Conservation (phyloP, 345 rosid species). For the Corchorus capsularis region DNA sequence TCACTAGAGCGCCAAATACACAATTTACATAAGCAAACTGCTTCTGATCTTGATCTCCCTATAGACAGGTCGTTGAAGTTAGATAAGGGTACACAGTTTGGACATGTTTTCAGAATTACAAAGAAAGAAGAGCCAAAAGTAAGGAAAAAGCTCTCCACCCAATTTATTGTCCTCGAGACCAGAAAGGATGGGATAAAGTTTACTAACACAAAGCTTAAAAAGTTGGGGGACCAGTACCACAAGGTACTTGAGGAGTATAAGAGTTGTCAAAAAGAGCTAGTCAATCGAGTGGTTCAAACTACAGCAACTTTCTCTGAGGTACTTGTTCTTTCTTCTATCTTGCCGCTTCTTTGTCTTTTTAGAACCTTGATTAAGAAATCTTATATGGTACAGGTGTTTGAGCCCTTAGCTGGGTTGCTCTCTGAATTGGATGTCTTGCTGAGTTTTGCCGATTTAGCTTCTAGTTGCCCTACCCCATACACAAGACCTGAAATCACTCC, state of each 20-base stretch:
- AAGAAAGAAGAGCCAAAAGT: conserved; percentile 98
- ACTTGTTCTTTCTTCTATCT: conserved; percentile 17
- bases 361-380: conserved; percentile 13
- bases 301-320: conserved; percentile 91
- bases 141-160: conserved; percentile 84
- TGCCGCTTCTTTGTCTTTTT: conserved; percentile 8
- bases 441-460: conserved; percentile 95
- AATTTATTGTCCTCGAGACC: conserved; percentile 90
- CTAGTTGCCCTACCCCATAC: conserved; percentile 87
- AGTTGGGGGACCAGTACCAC: conserved; percentile 87
- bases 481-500: conserved; percentile 88
- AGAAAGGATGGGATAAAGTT: conserved; percentile 99
- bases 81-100: conserved; percentile 90
- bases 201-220: conserved; percentile 90
- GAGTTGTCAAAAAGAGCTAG: conserved; percentile 78
- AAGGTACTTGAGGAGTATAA: conserved; percentile 83
- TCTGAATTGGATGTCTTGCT: conserved; percentile 93
- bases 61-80: conserved; percentile 82
- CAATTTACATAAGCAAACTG: conserved; percentile 79
- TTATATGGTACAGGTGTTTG: conserved; percentile 69
- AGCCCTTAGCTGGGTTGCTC: conserved; percentile 65
- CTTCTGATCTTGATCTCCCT: conserved; percentile 82
- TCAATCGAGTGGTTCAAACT: conserved; percentile 78
- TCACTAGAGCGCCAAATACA: conserved; percentile 76
- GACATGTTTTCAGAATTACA: conserved; percentile 95